Evolutionary conservation across 2,329 filamentous ascomycete species (phyloP), one percentile per base, ranked within the genome.

Genomic region (Ascochyta pisi): DNA sequence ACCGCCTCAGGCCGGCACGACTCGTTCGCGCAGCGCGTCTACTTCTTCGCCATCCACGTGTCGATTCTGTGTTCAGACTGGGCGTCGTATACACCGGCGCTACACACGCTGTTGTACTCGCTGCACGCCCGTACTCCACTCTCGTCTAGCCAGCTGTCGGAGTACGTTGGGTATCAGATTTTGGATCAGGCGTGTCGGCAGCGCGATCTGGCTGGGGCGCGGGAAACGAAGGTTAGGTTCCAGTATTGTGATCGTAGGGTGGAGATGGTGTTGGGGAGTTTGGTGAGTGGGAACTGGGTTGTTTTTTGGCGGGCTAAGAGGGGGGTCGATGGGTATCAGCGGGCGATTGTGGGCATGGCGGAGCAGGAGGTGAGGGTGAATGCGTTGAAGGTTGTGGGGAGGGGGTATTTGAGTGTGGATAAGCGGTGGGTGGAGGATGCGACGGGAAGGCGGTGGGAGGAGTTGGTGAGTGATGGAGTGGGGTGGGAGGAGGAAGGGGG

Each of bases 131-230:
- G 81, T 2, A 84, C 87, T 45, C 87, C 88, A 4, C 84, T 98
- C 19, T 86, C 89, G 0, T 79, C 82, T 2, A 81, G 89, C 6
- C 92, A 96, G 70, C 77, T 92, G 4, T 85, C 88, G 44, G 95
- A 98, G 67, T 89, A 96, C 47, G 85, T 87, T 2, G 85, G 86
- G 29, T 96, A 96, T 68, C 82, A 92, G 24, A 86, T 97, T 44
- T 84, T 99, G 24, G 95, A 99, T 76, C 84, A 92, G 37, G 92
- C 92, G 6, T 98, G 95, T 72, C 87, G 95, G 23, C 87, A 93
- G 62, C 83, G 85, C 12, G 86, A 96, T 62, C 78, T 96, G 24
- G 82, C 84, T 1, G 86, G 89, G 50, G 95, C 94, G 1, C 91
- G 89, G 69, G 81, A 84, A 3, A 78, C 92, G 50, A 84, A 87